Percentiles rank a stretch among this genome's conserved stretches.
phyloP scores from a whole-genome alignment of 371 early-diverging fungal genomes.

The Smittium culicis region DNA sequence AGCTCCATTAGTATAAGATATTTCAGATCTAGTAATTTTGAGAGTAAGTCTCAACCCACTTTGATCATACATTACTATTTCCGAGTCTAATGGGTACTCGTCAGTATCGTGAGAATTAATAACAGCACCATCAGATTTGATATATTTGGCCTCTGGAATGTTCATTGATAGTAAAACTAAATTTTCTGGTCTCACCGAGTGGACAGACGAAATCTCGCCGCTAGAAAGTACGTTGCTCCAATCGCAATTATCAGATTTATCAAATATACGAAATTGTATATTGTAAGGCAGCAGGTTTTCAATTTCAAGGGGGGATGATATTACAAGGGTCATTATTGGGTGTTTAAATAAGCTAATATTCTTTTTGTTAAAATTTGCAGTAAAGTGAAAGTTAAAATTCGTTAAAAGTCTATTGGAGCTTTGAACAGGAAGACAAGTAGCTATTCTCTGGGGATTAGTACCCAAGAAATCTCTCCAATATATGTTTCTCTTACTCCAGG shows the following conservation, averaged over 20 bases:
- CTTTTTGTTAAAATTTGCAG: slow-evolving; percentile 19
- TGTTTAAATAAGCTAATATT: slow-evolving; percentile 36
- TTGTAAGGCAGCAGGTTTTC: slow-evolving; percentile 91
- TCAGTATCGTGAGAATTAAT: slow-evolving; percentile 63
- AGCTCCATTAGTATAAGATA: slow-evolving; percentile 24
- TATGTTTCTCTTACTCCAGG: slow-evolving; percentile 53
- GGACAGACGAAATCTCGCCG: slow-evolving; percentile 62
- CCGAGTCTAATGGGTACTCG: slow-evolving; percentile 51
- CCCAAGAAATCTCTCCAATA: slow-evolving; percentile 52
- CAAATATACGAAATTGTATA: slow-evolving; percentile 58
- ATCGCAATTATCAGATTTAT: slow-evolving; percentile 53
- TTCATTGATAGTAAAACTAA: slow-evolving; percentile 59
- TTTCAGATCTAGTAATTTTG: slow-evolving; percentile 35
- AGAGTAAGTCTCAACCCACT: slow-evolving; percentile 51
- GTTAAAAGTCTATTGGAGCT: slow-evolving; percentile 14
- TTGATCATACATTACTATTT: slow-evolving; percentile 48
- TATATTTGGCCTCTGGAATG: slow-evolving; percentile 51
- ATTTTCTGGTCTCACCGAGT: slow-evolving; percentile 73
- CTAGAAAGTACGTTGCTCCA: slow-evolving; percentile 47
- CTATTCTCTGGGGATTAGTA: slow-evolving; percentile 49
- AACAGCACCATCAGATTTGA: slow-evolving; percentile 64
- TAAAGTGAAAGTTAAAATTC: slow-evolving; percentile 26
- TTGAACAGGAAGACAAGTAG: slow-evolving; percentile 63
- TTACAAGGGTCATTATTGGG: slow-evolving; percentile 65
- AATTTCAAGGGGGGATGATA: slow-evolving; percentile 82